These are phyloP conservation scores for Pichia sp. DNA, from an alignment of 1,139 yeast species.

Conservation along the genomic window DNA sequence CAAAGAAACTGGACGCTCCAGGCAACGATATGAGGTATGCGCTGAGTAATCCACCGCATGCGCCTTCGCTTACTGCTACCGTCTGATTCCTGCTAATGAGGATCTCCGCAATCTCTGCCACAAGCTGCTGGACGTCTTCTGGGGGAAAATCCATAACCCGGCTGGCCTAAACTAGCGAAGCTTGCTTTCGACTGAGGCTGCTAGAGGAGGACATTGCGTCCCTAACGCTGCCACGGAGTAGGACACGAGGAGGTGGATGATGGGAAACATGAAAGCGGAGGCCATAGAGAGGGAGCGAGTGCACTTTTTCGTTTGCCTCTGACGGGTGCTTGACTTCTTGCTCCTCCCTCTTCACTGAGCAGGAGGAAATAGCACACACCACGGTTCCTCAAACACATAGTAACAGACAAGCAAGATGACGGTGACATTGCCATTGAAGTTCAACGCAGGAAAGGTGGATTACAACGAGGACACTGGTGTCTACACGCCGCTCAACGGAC, in stretches of 20 bases:
- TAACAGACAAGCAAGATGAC: slow-evolving; percentile 8
- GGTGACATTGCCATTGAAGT: slow-evolving; percentile 38
- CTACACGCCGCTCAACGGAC: slow-evolving; percentile 73
- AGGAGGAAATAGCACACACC: neutral
- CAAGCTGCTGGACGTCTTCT: slow-evolving; percentile 44
- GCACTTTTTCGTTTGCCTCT: neutral
- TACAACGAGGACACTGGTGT: slow-evolving; percentile 64
- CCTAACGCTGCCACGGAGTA: too few species aligned
- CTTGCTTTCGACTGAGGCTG: neutral
- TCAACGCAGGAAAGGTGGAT: slow-evolving; percentile 84
- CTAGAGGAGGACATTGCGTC: too few species aligned
- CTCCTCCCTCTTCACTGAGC: neutral
- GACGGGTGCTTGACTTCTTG: neutral
- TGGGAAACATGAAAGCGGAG: neutral
- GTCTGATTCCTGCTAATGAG: slow-evolving; percentile 55
- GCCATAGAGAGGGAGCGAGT: neutral
- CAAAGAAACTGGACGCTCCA: slow-evolving; percentile 79
- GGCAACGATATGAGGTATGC: slow-evolving; percentile 78
- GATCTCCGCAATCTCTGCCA: slow-evolving; percentile 52
- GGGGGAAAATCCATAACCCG: slow-evolving; percentile 57
- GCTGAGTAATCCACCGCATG: slow-evolving; percentile 82
- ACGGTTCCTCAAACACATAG: neutral
- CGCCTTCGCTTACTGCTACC: slow-evolving; percentile 78
- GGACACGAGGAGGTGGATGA: too few species aligned
- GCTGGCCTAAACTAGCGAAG: neutral